Base-by-base conservation (phyloP, 2,329 filamentous ascomycete species). In the Aspergillus ibericus region DNA sequence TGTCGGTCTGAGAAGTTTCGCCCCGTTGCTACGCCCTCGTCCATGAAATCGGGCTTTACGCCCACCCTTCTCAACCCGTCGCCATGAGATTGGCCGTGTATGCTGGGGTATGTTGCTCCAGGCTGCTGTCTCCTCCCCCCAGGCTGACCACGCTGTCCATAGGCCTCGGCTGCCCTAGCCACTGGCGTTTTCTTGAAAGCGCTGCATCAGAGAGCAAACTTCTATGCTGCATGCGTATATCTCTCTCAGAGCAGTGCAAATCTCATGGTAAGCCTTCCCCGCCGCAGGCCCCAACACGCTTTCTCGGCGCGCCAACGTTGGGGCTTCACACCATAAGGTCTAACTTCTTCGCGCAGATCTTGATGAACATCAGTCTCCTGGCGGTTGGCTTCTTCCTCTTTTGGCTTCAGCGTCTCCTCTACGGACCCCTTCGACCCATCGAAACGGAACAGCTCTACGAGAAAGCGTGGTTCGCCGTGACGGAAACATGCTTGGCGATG, bases 391-490 rank as follows among this genome's bases (percentile, higher is more conserved):
- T 86, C 67, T 84, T 96, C 67, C 86, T 97, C 63, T 96, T 93
- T 77, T 90, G 87, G 59, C 84, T 99, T 16, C 95, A 97, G 73
- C 88, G 92, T 68, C 81, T 97, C 53, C 91, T 96, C 72, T 99
- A 93, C 71, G 95, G 95, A 60, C 88, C 87, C 16, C 85, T 99
- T 20, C 92, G 96, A 66, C 89, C 92, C 25, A 91, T 96, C 80
- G 95, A 99, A 80, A 90, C 95, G 69, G 96, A 99, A 76, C 93
- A 98, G 74, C 85, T 99, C 13, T 97, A 96, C 72, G 95, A 99
- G 76, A 93, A 93, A 76, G 93, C 91, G 51, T 99, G 96, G 96
- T 97, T 97, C 72, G 93, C 95, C 38, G 91, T 98, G 40, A 96
- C 93, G 48, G 95, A 99, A 79, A 99, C 95, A 63, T 91, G 93